Conservation (phyloP, 306 rosid genomes). For the Nissolia schottii region DNA sequence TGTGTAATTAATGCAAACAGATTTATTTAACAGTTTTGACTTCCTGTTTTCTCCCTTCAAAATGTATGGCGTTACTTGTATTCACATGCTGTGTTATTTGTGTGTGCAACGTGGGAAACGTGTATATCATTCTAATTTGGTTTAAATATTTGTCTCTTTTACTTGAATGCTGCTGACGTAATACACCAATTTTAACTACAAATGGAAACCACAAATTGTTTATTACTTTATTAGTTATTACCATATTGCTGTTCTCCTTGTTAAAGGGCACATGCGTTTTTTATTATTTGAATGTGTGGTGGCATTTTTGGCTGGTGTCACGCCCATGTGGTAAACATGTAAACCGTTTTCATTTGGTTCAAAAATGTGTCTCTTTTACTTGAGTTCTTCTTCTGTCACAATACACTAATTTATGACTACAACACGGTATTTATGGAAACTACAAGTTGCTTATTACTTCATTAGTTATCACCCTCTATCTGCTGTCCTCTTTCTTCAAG, state of each 20-base stretch:
- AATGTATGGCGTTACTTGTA: not conserved
- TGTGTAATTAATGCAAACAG: not conserved
- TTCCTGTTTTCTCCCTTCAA: not conserved
- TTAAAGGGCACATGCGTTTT: not conserved
- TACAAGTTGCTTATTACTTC: not conserved
- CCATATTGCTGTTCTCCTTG: not conserved
- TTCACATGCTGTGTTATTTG: not conserved
- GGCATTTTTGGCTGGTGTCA: no score
- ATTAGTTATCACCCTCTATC: not conserved
- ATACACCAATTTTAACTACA: not conserved
- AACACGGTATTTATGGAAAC: not conserved
- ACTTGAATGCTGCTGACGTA: not conserved
- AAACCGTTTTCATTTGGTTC: not conserved
- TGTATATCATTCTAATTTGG: not conserved
- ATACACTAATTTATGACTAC: not conserved
- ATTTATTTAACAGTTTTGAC: not conserved
- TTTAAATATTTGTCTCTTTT: not conserved
- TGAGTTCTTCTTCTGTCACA: not conserved
- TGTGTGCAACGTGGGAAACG: not conserved
- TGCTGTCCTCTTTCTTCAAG: not conserved
- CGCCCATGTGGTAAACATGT: not conserved
- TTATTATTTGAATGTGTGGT: not conserved
- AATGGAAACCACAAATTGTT: slow-evolving; percentile 14
- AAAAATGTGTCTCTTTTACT: not conserved
- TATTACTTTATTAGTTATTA: not conserved